These are phyloP conservation scores for Takashimella tepidaria DNA, from an alignment of 1,284 basidiomycete genomes.

Conservation along the genomic window DNA sequence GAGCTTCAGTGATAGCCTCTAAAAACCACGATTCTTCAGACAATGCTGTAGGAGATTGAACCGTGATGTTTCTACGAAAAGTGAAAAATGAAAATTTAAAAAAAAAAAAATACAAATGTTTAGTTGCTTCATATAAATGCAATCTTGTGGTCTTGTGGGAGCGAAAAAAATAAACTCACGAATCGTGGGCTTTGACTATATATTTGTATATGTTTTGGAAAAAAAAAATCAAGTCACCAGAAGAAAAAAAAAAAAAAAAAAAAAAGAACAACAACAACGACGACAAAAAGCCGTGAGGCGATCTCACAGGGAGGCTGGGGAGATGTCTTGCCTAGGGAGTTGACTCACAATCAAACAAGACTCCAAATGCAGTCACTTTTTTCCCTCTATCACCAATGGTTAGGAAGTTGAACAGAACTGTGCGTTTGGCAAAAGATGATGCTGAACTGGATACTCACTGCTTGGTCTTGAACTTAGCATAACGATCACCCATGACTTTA, in stretches of 20 bases:
- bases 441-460: constrained; percentile 55
- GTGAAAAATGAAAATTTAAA: constrained; percentile 50
- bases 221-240: constrained; percentile 4
- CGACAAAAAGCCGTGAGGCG: too few species aligned
- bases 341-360: constrained; percentile 58
- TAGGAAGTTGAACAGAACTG: not conserved
- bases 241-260: too few species aligned
- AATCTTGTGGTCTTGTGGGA: too few species aligned
- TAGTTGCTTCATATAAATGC: not conserved
- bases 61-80: constrained; percentile 62
- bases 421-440: too few species aligned
- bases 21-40: constrained; percentile 64
- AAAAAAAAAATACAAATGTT: not conserved
- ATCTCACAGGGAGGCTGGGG: too few species aligned
- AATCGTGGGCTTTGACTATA: constrained; percentile 38
- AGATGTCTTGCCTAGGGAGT: too few species aligned
- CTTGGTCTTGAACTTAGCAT: constrained; percentile 66
- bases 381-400: constrained; percentile 50
- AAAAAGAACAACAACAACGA: too few species aligned
- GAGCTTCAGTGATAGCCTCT: constrained; percentile 70
- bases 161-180: constrained; percentile 14
- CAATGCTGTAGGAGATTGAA: constrained; percentile 67
- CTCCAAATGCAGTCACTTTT: constrained; percentile 70
- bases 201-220: too few species aligned
- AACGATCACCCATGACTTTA: constrained; percentile 54